Conservation (phyloP, 2,329 filamentous ascomycete genomes). For the Orbilia oligospora region DNA sequence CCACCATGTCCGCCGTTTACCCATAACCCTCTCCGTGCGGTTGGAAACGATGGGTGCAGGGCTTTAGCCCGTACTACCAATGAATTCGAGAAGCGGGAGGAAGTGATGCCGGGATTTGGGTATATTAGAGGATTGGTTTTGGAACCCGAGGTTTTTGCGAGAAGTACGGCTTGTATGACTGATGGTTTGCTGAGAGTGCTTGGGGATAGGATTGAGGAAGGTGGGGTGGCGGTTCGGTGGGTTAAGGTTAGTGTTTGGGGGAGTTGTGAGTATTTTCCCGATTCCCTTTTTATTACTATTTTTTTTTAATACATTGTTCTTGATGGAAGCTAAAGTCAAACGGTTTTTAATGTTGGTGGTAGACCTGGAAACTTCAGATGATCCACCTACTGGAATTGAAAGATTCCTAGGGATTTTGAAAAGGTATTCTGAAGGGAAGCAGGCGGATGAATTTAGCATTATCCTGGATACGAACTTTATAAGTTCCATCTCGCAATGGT, state of each 20-base stretch:
- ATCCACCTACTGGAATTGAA: slow-evolving; percentile 33
- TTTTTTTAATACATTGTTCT: background rate
- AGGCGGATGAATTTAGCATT: slow-evolving; percentile 31
- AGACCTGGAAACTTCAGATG: slow-evolving; percentile 45
- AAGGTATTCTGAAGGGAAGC: slow-evolving; percentile 33
- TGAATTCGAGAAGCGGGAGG: slow-evolving; percentile 14
- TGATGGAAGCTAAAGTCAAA: background rate
- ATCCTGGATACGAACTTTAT: slow-evolving; percentile 50
- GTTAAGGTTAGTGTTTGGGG: slow-evolving; percentile 55
- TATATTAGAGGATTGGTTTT: slow-evolving; percentile 43
- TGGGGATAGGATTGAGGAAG: slow-evolving; percentile 37
- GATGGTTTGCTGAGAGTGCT: slow-evolving; percentile 44
- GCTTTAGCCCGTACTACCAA: slow-evolving; percentile 22
- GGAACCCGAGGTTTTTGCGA: slow-evolving; percentile 47
- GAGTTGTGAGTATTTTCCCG: slow-evolving; percentile 41
- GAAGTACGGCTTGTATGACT: slow-evolving; percentile 41
- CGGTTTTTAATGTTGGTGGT: background rate
- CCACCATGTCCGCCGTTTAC: slow-evolving; percentile 55
- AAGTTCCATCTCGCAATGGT: slow-evolving; percentile 35
- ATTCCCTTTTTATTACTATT: background rate
- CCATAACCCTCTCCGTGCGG: slow-evolving; percentile 23
- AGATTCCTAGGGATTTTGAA: slow-evolving; percentile 42
- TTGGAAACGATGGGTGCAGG: slow-evolving; percentile 49
- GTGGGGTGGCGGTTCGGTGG: slow-evolving; percentile 37
- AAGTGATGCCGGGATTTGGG: slow-evolving; percentile 30